These are phyloP conservation scores for Penicillium frequentans DNA, from an alignment of 2,329 filamentous ascomycete genomes.

Conservation along the genomic window DNA sequence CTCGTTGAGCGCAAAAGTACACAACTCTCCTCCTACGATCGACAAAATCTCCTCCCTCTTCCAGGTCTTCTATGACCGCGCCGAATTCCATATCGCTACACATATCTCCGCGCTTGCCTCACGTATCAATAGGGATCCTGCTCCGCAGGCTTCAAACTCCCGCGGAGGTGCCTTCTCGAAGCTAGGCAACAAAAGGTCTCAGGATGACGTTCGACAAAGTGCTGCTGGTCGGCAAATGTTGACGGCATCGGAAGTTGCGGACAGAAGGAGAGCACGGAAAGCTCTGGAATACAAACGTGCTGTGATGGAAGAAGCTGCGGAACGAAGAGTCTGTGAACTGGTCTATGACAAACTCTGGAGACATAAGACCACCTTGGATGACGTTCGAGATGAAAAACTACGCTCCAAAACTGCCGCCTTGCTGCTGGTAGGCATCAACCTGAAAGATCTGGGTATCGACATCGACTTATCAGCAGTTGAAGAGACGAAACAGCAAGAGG, in stretches of 20 bases:
- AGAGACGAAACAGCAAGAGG: constrained; percentile 63
- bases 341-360: constrained; percentile 88
- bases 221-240: constrained; percentile 79
- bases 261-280: constrained; percentile 75
- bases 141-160: constrained; percentile 58
- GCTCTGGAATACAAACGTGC: constrained; percentile 74
- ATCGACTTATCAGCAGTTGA: constrained; percentile 57
- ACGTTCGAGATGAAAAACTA: constrained; percentile 90
- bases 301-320: constrained; percentile 85
- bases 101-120: constrained; percentile 80
- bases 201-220: constrained; percentile 30
- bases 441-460: constrained; percentile 80
- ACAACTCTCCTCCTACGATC: constrained; percentile 78
- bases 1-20: constrained; percentile 81
- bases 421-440: constrained; percentile 84
- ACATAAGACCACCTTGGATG: constrained; percentile 87
- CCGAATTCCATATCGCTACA: constrained; percentile 78
- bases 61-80: constrained; percentile 87
- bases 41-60: constrained; percentile 83
- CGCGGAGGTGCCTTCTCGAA: constrained; percentile 55
- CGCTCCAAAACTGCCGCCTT: constrained; percentile 91
- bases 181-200: constrained; percentile 48
- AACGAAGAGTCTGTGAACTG: constrained; percentile 79
- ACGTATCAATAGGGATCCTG: constrained; percentile 68
- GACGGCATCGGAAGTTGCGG: constrained; percentile 78